Base-by-base conservation (phyloP, 306 rosid species). In the Trifolium fragiferum region DNA sequence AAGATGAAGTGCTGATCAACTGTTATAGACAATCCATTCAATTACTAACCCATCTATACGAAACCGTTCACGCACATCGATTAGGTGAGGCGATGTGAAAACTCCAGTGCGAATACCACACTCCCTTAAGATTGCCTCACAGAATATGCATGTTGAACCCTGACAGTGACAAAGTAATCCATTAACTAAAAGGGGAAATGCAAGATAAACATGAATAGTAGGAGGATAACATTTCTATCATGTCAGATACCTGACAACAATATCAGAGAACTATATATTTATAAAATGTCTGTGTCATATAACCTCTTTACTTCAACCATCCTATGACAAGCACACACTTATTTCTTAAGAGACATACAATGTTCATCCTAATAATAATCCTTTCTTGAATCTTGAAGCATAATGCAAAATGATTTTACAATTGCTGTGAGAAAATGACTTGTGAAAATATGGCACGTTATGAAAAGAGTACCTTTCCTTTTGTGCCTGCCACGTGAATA, bases 401-500 rank as follows among this genome's bases (percentile, higher is more conserved):
- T 38, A 59, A 55, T 33, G 12, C 21, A 19, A 38, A 37, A 20
- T 6, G 38, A 70, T 41, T 43, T 32, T 61, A 21, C 40, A 77
- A 53, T 27, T 61, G 35, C 12, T 11, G 15, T 10, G 25, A 78
- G 11, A 49, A 21, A 67, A 30, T 30, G 33, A 30, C 0, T 30
- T 4, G 0, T 0, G 7, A 30, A 30, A 30, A 30, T 30, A 30
- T 30, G 33, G 5, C 33, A 30, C 33, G 6, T 40, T 61, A 15
- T 3, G 23, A 46, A 66, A 61, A 65, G 43, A 63, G 58, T 80
- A 89, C 97, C 97, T 91, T 91, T 67, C 97, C 97, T 87, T 89
- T 91, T 27, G 97, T 91, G 72, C 97, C 97, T 25, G 94, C 94
- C 59, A 91, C 94, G 47, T 91, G 97, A 81, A 91, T 84, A 70